A percentile compares a stretch with the other conserved stretches of the same genome.
Conservation (phyloP, 1,284 basidiomycete species). For the Trichosporon coremiiforme region DNA sequence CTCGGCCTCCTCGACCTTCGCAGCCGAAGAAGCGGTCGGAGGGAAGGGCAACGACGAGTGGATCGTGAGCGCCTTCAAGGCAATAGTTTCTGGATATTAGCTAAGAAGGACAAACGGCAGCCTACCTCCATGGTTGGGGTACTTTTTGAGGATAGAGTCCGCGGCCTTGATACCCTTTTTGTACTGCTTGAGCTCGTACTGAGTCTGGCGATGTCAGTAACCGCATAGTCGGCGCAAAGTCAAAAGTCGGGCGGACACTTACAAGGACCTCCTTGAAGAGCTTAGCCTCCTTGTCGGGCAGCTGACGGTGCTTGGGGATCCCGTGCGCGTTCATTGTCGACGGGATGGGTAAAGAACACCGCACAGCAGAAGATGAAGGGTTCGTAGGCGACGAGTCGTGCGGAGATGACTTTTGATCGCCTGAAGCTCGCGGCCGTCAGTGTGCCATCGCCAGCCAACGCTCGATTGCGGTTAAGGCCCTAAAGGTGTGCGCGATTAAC, state of each 20-base stretch:
- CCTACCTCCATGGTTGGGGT: conserved; percentile 91
- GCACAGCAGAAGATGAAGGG: conserved; percentile 8
- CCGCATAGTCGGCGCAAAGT: neutral
- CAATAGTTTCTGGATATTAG: conserved; percentile 90
- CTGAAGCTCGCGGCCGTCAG: conserved; percentile 8
- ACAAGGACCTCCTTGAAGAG: conserved; percentile 89
- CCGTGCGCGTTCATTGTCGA: conserved; percentile 26
- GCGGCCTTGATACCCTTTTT: conserved; percentile 89
- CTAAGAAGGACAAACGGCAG: neutral
- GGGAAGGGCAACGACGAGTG: conserved; percentile 58
- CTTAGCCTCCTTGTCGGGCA: conserved; percentile 80
- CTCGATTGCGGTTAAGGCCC: neutral
- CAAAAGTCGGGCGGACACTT: conserved; percentile 32
- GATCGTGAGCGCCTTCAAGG: conserved; percentile 88
- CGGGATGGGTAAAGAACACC: conserved; percentile 24
- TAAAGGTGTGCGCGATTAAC: conserved; percentile 12
- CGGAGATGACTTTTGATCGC: conserved; percentile 7
- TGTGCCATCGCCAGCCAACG: conserved; percentile 7
- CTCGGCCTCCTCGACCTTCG: conserved; percentile 75
- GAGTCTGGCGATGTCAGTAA: conserved; percentile 46
- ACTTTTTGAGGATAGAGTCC: conserved; percentile 92
- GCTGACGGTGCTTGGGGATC: conserved; percentile 54
- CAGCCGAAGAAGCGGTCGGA: conserved; percentile 58
- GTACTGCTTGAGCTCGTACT: conserved; percentile 88
- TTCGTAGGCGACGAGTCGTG: conserved; percentile 3